Evolutionary conservation across 1,284 basidiomycete species (phyloP).

Genomic region (Rhodotorula sp.): DNA sequence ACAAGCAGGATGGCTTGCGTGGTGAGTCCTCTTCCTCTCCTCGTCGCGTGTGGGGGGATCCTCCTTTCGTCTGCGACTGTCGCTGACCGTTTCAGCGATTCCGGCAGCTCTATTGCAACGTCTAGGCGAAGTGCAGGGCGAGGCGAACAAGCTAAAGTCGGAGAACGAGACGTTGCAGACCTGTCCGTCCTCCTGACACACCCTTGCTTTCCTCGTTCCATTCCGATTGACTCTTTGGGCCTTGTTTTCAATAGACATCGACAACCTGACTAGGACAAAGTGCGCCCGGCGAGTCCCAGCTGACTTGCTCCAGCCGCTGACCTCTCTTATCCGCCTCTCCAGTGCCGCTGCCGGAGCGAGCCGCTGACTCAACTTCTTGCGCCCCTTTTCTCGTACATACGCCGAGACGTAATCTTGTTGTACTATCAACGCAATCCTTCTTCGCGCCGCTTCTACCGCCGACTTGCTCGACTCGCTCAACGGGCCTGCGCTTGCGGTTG

Average conservation of each 20-base stretch:
- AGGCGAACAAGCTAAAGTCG: slow-evolving; percentile 69
- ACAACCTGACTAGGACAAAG: slow-evolving; percentile 65
- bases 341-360: slow-evolving; percentile 15
- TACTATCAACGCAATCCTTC: not conserved
- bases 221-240: not conserved
- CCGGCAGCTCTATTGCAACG: slow-evolving; percentile 62
- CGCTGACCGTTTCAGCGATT: not conserved
- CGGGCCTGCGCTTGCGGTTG: not conserved
- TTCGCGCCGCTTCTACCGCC: not conserved
- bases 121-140: slow-evolving; percentile 65
- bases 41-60: not conserved
- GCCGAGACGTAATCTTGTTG: not conserved
- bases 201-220: fast-evolving
- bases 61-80: not conserved
- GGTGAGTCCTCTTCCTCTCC: slow-evolving; percentile 10
- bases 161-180: slow-evolving; percentile 78
- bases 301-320: not conserved
- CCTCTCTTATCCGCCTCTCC: not conserved
- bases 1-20: slow-evolving; percentile 31
- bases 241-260: slow-evolving; percentile 56
- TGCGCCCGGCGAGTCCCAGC: not conserved
- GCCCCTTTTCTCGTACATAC: not conserved
- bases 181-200: slow-evolving; percentile 48
- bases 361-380: not conserved
- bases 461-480: not conserved